Evolutionary conservation across 75 land plant genomes (phyloP).

Genomic region (Picea glauca): DNA sequence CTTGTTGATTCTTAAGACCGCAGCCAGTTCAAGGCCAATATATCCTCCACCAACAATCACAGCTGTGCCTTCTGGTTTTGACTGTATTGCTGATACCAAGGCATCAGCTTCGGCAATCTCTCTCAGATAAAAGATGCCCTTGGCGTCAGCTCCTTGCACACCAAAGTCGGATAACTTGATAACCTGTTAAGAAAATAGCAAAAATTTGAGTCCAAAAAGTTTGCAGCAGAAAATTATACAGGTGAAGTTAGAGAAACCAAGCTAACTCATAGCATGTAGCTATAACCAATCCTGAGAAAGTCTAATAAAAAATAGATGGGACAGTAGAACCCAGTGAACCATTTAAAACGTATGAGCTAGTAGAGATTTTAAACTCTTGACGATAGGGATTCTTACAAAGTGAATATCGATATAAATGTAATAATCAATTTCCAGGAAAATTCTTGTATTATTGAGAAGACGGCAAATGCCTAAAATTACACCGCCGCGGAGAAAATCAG

Average conservation of each 20-base stretch:
- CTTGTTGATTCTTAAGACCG: slow-evolving; percentile 69
- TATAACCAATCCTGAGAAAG: background rate
- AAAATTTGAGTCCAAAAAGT: background rate
- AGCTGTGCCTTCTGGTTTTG: slow-evolving; percentile 73
- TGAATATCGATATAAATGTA: too few relatives aligned
- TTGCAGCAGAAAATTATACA: background rate
- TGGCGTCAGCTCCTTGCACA: slow-evolving; percentile 93
- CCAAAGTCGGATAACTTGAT: slow-evolving; percentile 82
- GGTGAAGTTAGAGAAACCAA: background rate
- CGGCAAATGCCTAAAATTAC: too few relatives aligned
- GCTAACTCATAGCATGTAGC: background rate
- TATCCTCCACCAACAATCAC: slow-evolving; percentile 98
- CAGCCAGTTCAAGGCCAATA: slow-evolving; percentile 96
- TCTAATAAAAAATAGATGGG: too few relatives aligned
- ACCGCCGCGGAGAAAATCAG: too few relatives aligned
- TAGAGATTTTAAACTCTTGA: too few relatives aligned
- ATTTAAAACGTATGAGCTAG: too few relatives aligned
- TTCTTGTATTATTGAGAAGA: too few relatives aligned
- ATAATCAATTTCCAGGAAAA: too few relatives aligned
- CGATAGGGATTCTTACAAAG: too few relatives aligned
- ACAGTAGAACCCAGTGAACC: too few relatives aligned
- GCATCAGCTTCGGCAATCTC: slow-evolving; percentile 94
- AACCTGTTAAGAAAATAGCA: slow-evolving; percentile 43
- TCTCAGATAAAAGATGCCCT: slow-evolving; percentile 88
- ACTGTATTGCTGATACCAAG: slow-evolving; percentile 64